These are phyloP conservation scores for Penicillium janthinellum DNA, from an alignment of 2,329 filamentous ascomycete genomes.

Conservation along the genomic window DNA sequence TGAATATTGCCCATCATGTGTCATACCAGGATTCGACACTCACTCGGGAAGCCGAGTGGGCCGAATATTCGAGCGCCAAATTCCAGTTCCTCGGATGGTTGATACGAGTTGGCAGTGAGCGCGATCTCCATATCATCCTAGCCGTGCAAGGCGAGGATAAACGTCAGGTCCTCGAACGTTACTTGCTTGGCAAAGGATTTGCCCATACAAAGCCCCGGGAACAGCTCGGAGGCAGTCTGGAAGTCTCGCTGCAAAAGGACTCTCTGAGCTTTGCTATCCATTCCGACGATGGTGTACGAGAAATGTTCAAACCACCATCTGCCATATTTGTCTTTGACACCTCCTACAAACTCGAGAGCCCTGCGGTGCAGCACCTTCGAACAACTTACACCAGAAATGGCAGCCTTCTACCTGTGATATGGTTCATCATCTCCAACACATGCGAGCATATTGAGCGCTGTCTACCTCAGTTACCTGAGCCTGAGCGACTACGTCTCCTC, in stretches of 20 bases:
- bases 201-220: conserved; percentile 31
- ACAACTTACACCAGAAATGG: conserved; percentile 39
- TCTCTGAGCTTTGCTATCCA: conserved; percentile 42
- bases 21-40: conserved; percentile 36
- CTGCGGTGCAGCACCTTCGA: conserved; percentile 43
- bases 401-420: conserved; percentile 46
- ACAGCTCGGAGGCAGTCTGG: conserved; percentile 38
- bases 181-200: conserved; percentile 46
- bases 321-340: conserved; percentile 50
- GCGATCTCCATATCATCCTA: conserved; percentile 45
- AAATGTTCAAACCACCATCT: conserved; percentile 38
- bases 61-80: conserved; percentile 51
- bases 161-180: conserved; percentile 45
- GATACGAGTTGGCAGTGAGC: conserved; percentile 37
- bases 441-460: conserved; percentile 50
- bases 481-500: conserved; percentile 38
- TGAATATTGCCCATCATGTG: conserved; percentile 46
- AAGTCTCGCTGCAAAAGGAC: conserved; percentile 41
- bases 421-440: conserved; percentile 49
- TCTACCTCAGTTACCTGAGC: conserved; percentile 39
- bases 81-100: conserved; percentile 49
- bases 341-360: conserved; percentile 43
- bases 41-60: conserved; percentile 46
- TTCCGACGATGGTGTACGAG: conserved; percentile 33
- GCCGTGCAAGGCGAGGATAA: conserved; percentile 40